Evolutionary conservation across 257 asterid species (phyloP).

Genomic region (Nicotiana attenuata): DNA sequence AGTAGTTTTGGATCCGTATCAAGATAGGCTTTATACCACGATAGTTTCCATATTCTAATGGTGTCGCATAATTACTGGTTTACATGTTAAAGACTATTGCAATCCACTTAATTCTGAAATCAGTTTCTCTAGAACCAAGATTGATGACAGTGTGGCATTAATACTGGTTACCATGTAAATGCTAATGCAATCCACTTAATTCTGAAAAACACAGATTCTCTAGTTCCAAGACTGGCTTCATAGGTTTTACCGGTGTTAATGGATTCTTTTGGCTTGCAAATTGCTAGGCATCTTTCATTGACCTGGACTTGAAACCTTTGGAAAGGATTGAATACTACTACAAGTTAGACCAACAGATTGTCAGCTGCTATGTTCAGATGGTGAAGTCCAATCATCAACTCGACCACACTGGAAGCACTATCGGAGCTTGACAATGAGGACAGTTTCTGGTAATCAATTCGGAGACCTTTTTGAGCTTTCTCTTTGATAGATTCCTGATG

Average conservation of each 20-base stretch:
- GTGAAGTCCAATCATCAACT: constrained; percentile 24
- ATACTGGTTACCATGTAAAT: neutral
- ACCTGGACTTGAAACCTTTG: constrained; percentile 90
- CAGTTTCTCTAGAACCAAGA: neutral
- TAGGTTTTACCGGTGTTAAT: neutral
- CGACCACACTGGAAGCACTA: neutral
- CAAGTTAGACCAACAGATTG: constrained; percentile 77
- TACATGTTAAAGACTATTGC: neutral
- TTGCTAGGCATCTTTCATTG: constrained; percentile 74
- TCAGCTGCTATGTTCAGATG: constrained; percentile 47
- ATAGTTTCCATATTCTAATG: neutral
- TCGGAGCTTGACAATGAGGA: neutral
- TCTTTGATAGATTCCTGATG: neutral
- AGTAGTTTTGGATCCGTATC: neutral
- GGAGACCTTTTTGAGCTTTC: neutral
- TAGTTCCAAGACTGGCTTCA: neutral
- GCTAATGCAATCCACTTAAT: constrained; percentile 2
- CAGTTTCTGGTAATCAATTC: neutral
- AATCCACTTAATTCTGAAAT: neutral
- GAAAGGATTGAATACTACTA: constrained; percentile 78
- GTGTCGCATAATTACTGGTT: neutral
- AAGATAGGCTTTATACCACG: neutral
- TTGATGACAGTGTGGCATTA: neutral
- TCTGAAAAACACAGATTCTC: neutral
- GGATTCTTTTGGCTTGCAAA: constrained; percentile 10